Conservation (phyloP, 176 grass and related monocot genomes). For the Triticum dicoccoides region DNA sequence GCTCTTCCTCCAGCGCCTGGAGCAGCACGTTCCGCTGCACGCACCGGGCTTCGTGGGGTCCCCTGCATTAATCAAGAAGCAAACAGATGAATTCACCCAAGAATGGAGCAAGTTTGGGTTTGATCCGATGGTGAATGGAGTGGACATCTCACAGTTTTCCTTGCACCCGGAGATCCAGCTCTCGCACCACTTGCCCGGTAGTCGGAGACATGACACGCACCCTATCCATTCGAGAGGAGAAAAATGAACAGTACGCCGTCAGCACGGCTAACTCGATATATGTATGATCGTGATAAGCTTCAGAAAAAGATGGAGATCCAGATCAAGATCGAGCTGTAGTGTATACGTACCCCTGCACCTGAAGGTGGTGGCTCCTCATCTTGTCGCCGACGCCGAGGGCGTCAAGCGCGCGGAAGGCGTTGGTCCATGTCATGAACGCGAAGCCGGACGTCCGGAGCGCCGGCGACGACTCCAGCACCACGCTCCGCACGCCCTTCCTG, state of each 20-base stretch:
- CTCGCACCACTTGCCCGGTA: neutral
- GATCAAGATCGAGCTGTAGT: neutral
- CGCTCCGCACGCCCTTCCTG: conserved; percentile 47
- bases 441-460: conserved; percentile 38
- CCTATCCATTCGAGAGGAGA: neutral
- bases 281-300: neutral
- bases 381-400: conserved; percentile 48
- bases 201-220: neutral
- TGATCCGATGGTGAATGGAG: neutral
- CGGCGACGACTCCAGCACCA: conserved; percentile 55
- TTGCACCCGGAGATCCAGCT: neutral
- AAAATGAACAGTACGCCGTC: neutral
- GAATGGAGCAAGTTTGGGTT: neutral
- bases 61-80: neutral
- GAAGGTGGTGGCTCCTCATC: conserved; percentile 39
- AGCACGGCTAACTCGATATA: neutral
- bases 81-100: neutral
- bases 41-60: neutral
- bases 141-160: neutral
- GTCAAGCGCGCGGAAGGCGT: conserved; percentile 51
- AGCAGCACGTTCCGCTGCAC: neutral
- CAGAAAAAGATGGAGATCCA: neutral
- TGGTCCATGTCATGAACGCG: conserved; percentile 37
- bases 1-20: neutral
- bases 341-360: neutral